phyloP scores from a whole-genome alignment of 305 asterid genomes.

The Plantago lanceolata region DNA sequence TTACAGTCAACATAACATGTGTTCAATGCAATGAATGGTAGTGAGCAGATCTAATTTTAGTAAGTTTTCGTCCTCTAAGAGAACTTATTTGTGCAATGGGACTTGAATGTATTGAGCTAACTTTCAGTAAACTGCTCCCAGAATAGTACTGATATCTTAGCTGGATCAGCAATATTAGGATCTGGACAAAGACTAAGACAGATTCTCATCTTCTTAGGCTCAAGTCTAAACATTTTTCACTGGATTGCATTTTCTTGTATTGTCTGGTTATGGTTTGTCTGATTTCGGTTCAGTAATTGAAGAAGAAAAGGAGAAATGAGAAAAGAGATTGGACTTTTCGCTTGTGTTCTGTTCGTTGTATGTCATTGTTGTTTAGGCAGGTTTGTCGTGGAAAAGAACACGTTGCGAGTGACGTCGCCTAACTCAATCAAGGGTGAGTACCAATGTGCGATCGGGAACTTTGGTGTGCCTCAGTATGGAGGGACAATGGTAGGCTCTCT shows the following conservation, averaged over 20 bases:
- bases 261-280: neutral
- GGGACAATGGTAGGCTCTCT: constrained; percentile 79
- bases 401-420: constrained; percentile 74
- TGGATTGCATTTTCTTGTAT: neutral
- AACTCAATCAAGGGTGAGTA: constrained; percentile 59
- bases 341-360: constrained; percentile 38
- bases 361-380: constrained; percentile 56
- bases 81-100: neutral
- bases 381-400: constrained; percentile 91
- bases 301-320: constrained; percentile 28
- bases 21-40: neutral
- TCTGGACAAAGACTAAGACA: neutral
- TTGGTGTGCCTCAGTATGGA: constrained; percentile 96
- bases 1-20: neutral
- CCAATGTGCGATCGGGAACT: constrained; percentile 94
- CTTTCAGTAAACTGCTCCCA: neutral
- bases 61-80: neutral
- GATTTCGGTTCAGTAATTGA: neutral
- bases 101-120: neutral
- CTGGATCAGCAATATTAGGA: constrained; percentile 5
- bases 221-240: neutral
- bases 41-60: neutral
- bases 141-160: constrained; percentile 3
- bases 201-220: neutral
- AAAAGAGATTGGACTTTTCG: constrained; percentile 27